Conservation (phyloP, 139 green algal genomes). For the Picocystis salinarum region DNA sequence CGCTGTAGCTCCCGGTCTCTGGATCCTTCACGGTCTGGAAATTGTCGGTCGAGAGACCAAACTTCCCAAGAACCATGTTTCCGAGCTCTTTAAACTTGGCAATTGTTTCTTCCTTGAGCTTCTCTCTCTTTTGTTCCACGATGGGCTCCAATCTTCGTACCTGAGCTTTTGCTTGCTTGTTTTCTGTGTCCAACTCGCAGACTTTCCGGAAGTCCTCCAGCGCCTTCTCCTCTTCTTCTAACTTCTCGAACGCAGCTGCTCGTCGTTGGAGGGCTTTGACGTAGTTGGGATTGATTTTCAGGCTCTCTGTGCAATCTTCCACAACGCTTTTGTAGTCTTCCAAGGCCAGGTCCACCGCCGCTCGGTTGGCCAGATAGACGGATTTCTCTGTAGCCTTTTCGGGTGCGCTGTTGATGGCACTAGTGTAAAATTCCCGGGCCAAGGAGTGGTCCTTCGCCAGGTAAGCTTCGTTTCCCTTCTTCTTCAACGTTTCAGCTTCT, state of each 20-base stretch:
- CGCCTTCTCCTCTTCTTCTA: slow-evolving; percentile 65
- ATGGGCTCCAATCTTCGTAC: slow-evolving; percentile 40
- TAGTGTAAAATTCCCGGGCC: too few species aligned
- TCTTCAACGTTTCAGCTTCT: too few species aligned
- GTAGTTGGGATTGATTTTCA: slow-evolving; percentile 28
- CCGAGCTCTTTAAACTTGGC: slow-evolving; percentile 91
- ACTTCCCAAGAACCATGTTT: slow-evolving; percentile 86
- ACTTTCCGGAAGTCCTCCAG: slow-evolving; percentile 29
- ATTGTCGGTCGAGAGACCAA: slow-evolving; percentile 87
- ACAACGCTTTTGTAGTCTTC: slow-evolving; percentile 13
- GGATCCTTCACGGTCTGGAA: slow-evolving; percentile 93
- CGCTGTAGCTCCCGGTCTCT: slow-evolving; percentile 66
- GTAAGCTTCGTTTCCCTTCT: too few species aligned
- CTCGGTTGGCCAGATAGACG: slow-evolving; percentile 49
- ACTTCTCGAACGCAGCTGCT: slow-evolving; percentile 37
- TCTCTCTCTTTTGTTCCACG: slow-evolving; percentile 61
- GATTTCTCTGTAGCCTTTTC: slow-evolving; percentile 19
- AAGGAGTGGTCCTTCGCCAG: too few species aligned
- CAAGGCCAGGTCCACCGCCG: slow-evolving; percentile 39
- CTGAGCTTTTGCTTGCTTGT: slow-evolving; percentile 18
- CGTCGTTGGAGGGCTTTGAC: slow-evolving; percentile 62
- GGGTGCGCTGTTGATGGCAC: slow-evolving; percentile 28
- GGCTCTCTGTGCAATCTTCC: slow-evolving; percentile 16
- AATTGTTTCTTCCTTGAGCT: slow-evolving; percentile 81
- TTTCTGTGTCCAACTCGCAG: slow-evolving; percentile 40